phyloP scores from a whole-genome alignment of 2,329 filamentous ascomycete genomes.

The Neofusicoccum sp. region DNA sequence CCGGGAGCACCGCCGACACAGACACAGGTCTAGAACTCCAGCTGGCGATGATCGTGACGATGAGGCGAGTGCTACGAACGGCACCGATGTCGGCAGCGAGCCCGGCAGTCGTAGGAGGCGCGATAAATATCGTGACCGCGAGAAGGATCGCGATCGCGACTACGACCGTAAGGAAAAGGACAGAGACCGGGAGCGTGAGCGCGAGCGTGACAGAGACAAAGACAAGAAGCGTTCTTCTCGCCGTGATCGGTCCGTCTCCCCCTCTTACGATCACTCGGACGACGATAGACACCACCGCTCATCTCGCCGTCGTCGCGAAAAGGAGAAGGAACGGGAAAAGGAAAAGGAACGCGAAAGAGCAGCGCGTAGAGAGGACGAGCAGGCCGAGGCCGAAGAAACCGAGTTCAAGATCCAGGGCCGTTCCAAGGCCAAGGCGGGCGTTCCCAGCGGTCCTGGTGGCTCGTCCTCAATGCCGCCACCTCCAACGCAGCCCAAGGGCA shows the following conservation, averaged over 20 bases:
- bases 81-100: conserved; percentile 34
- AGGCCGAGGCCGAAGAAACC: conserved; percentile 44
- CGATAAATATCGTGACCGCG: conserved; percentile 39
- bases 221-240: conserved; percentile 53
- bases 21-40: conserved; percentile 43
- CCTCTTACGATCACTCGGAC: conserved; percentile 38
- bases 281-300: conserved; percentile 44
- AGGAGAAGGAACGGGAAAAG: conserved; percentile 39
- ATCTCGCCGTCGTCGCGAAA: conserved; percentile 42
- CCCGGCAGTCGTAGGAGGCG: conserved; percentile 34
- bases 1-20: conserved; percentile 47
- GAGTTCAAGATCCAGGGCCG: conserved; percentile 53
- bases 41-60: conserved; percentile 32
- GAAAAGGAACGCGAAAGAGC: conserved; percentile 35
- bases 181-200: conserved; percentile 52
- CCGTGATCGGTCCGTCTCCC: conserved; percentile 49
- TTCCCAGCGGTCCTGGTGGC: conserved; percentile 21
- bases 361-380: conserved; percentile 32
- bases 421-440: conserved; percentile 34
- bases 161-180: conserved; percentile 39
- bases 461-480: conserved; percentile 36
- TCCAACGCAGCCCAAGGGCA: conserved; percentile 38
- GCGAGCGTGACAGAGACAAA: conserved; percentile 49
- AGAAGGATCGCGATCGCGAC: conserved; percentile 42
- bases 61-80: conserved; percentile 31